These are phyloP conservation scores for Wickerhamiella lipophila DNA, from an alignment of 805 yeast species.

Conservation along the genomic window DNA sequence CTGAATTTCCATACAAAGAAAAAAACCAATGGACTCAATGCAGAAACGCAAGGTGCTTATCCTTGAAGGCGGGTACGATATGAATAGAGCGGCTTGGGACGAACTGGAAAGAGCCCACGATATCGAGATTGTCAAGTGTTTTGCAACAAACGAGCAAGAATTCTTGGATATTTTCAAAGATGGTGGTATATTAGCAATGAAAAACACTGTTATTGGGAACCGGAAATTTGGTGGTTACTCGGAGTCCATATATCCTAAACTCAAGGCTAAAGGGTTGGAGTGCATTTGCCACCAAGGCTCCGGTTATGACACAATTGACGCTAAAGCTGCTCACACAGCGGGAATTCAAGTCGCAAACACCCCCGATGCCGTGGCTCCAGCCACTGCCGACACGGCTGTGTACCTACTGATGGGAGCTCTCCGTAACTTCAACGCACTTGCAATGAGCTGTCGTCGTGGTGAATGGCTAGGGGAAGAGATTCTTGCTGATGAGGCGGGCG, in stretches of 20 bases:
- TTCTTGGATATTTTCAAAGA: slow-evolving; percentile 30
- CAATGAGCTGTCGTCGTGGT: slow-evolving; percentile 34
- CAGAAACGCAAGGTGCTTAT: background rate
- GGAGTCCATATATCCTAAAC: slow-evolving; percentile 30
- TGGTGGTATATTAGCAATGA: slow-evolving; percentile 30
- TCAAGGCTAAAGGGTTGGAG: slow-evolving; percentile 30
- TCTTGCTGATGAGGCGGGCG: slow-evolving; percentile 39
- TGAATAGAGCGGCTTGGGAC: slow-evolving; percentile 1
- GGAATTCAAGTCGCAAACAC: slow-evolving; percentile 41
- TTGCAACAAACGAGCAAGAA: slow-evolving; percentile 32
- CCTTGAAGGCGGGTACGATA: background rate
- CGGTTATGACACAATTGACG: slow-evolving; percentile 44
- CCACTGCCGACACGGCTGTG: slow-evolving; percentile 49
- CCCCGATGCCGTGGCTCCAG: slow-evolving; percentile 39
- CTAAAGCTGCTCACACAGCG: slow-evolving; percentile 33
- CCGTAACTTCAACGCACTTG: slow-evolving; percentile 37
- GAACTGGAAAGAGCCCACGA: slow-evolving; percentile 16
- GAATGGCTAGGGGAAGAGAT: slow-evolving; percentile 35
- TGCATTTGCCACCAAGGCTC: slow-evolving; percentile 42
- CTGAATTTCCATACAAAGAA: too few species aligned
- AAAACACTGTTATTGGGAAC: slow-evolving; percentile 33
- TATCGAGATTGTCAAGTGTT: slow-evolving; percentile 36
- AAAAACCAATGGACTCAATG: background rate
- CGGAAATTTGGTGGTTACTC: slow-evolving; percentile 34
- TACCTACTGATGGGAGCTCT: slow-evolving; percentile 40